These are phyloP conservation scores for Schizonepeta tenuifolia DNA, from an alignment of 257 asterid genomes.

Conservation along the genomic window DNA sequence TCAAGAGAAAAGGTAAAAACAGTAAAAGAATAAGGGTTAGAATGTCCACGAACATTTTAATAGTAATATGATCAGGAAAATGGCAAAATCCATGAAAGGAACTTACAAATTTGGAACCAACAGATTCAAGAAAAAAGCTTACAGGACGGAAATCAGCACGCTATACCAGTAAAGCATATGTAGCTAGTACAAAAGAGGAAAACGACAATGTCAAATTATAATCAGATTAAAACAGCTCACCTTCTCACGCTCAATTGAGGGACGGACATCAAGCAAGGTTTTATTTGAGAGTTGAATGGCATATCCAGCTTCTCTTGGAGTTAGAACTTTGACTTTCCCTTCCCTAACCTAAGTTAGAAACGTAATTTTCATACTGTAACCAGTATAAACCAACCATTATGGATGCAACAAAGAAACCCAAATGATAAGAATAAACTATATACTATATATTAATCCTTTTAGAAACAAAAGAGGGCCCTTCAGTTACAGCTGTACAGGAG, in stretches of 20 bases:
- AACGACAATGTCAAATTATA: not conserved
- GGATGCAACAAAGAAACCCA: constrained; percentile 1
- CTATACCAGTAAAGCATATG: not conserved
- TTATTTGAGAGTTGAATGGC: constrained; percentile 86
- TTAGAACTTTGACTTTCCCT: constrained; percentile 81
- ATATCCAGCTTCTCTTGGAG: constrained; percentile 98
- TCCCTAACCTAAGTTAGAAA: constrained; percentile 65
- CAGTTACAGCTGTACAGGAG: too few relatives aligned
- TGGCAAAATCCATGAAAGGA: not conserved
- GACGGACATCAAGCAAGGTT: constrained; percentile 91
- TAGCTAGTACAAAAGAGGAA: not conserved
- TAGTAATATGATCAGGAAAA: constrained; percentile 2
- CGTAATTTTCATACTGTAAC: constrained; percentile 13
- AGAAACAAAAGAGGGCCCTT: not conserved
- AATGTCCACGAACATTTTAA: not conserved
- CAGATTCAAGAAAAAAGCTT: not conserved
- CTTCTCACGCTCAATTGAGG: constrained; percentile 78
- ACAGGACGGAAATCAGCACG: not conserved
- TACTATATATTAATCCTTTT: not conserved
- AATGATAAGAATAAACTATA: not conserved
- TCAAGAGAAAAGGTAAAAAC: constrained; percentile 9
- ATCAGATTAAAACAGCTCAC: constrained; percentile 39
- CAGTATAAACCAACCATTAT: constrained; percentile 4
- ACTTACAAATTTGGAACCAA: not conserved
- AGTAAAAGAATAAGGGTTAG: not conserved